phyloP scores from a whole-genome alignment of 2,329 filamentous ascomycete species.

The Clonostachys rhizophaga region DNA sequence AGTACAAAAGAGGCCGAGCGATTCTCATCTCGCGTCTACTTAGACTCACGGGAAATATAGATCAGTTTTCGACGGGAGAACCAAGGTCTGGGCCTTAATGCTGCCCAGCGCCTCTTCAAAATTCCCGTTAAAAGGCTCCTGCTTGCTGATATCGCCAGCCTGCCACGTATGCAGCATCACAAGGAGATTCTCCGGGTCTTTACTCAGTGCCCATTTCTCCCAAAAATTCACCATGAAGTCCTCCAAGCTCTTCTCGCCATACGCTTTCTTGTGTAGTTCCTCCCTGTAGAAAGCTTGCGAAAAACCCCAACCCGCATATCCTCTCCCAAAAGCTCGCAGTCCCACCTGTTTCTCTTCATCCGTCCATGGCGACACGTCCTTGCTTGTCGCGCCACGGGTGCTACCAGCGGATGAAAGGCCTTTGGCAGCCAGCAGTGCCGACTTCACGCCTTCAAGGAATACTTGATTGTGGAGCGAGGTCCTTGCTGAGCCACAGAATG shows the following conservation, averaged over 20 bases:
- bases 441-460: constrained; percentile 49
- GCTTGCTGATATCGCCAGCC: constrained; percentile 62
- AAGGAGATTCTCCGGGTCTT: constrained; percentile 72
- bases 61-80: constrained; percentile 69
- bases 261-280: constrained; percentile 57
- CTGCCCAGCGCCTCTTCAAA: constrained; percentile 61
- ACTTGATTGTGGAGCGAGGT: constrained; percentile 48
- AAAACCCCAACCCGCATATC: constrained; percentile 80
- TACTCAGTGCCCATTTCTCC: constrained; percentile 69
- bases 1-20: background rate
- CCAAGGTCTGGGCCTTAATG: constrained; percentile 69
- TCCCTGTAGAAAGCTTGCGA: constrained; percentile 75
- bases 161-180: constrained; percentile 80
- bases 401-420: constrained; percentile 45
- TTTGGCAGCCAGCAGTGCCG: constrained; percentile 35
- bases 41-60: constrained; percentile 62
- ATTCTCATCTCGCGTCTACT: fast-evolving
- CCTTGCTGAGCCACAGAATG: constrained; percentile 43
- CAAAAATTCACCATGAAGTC: constrained; percentile 73
- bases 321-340: constrained; percentile 67
- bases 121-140: constrained; percentile 63
- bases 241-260: constrained; percentile 65
- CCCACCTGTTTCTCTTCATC: constrained; percentile 34
- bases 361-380: constrained; percentile 13
- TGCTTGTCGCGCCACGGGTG: constrained; percentile 1